Conservation (phyloP, 768 basidiomycete species). For the Russula sp. region DNA sequence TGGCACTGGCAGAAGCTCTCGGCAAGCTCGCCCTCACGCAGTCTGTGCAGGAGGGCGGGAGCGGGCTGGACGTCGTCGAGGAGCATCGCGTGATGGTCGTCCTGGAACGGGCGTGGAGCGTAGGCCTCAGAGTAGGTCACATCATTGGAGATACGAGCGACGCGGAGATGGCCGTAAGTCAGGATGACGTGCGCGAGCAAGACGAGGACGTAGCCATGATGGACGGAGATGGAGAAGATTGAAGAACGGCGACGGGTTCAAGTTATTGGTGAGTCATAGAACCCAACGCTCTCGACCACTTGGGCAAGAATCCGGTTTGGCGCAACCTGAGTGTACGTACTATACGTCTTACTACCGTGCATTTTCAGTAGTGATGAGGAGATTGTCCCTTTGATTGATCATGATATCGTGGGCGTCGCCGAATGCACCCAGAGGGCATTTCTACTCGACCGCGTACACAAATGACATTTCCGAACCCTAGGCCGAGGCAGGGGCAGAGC, state of each 20-base stretch:
- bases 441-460: neutral
- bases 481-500: no score
- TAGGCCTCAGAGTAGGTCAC: conserved; percentile 8
- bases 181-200: neutral
- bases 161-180: neutral
- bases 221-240: neutral
- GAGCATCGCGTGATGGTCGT: conserved; percentile 9
- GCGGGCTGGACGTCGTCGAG: conserved; percentile 11
- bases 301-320: no score
- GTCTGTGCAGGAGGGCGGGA: neutral
- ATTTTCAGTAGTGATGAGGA: neutral
- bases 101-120: conserved; percentile 15
- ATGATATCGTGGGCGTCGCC: neutral
- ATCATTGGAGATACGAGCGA: neutral
- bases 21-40: conserved; percentile 11
- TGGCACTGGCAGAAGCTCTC: conserved; percentile 3
- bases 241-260: neutral
- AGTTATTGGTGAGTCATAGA: neutral
- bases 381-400: neutral
- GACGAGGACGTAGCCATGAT: neutral
- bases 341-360: neutral
- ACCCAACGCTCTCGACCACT: neutral
- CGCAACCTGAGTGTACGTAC: neutral
- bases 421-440: no score
- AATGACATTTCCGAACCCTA: neutral